Evolutionary conservation across 306 rosid genomes (phyloP), one percentile per base, ranked within the genome.

Genomic region (Vigna angularis): DNA sequence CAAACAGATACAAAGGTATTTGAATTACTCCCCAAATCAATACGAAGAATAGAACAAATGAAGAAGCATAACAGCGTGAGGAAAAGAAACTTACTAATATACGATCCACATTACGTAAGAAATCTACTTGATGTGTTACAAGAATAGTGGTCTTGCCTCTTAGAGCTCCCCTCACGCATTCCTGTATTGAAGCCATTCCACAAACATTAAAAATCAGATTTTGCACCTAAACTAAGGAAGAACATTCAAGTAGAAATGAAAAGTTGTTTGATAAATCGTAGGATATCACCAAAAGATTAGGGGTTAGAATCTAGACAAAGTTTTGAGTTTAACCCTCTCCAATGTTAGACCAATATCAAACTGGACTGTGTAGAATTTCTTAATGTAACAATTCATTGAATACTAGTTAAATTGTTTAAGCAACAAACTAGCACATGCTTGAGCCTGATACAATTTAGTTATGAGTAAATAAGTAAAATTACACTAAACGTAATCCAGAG

Each of bases 111-210:
- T 92, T 92, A 65, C 86, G 93, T 75, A 92, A 85, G 89, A 92
- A 92, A 66, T 92, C 97, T 10, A 92, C 93, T 91, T 93, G 98
- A 77, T 93, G 98, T 52, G 98, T 93, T 12, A 93, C 98, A 20
- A 93, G 91, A 77, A 90, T 40, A 69, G 88, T 8, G 7, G 97
- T 93, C 89, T 89, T 93, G 83, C 80, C 81, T 72, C 83, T 90
- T 61, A 92, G 91, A 13, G 73, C 87, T 67, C 97, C 96, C 73
- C 87, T 88, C 53, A 89, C 96, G 51, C 97, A 92, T 79, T 92
- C 92, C 97, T 92, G 86, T 26, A 47, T 42, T 40, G 61, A 74
- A 44, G 28, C 6, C 48, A 49, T 22, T 58, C 20, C 36, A 58
- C 32, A 34, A 70, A 14, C 40, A 45, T 68, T 48, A 50, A 69